Base-by-base conservation (phyloP, 2,329 filamentous ascomycete species). In the Pseudogymnoascus sp. region DNA sequence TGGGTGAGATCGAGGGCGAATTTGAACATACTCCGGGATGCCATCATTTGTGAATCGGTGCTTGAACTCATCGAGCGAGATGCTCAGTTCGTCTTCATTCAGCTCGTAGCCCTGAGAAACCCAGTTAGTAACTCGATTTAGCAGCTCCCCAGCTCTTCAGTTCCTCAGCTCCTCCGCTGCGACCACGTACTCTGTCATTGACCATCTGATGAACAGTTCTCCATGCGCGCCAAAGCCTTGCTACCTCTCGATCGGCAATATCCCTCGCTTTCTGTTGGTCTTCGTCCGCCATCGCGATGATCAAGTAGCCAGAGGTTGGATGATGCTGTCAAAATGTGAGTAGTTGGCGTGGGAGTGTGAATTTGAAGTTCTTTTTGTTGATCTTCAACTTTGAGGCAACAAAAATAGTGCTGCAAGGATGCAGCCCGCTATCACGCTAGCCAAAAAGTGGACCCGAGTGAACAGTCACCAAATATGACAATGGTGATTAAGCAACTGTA, bases 191-290 rank as follows among this genome's bases (percentile, higher is more conserved):
- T 75, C 93, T 81, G 76, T 98, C 95, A 66, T 84, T 82, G 70
- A 95, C 89, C 93, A 99, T 96, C 82, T 99, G 91, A 77, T 96
- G 91, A 59, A 92, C 87, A 7, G 95, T 99, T 77, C 87, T 87
- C 86, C 91, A 96, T 71, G 93, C 91, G 76, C 93, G 90, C 93
- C 95, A 99, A 70, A 97, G 85, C 74, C 90, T 87, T 68, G 85
- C 82, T 26, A 74, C 67, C 68, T 80, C 78, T 65, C 76, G 71
- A 50, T 77, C 72, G 16, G 74, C 73, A 60, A 74, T 71, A 65
- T 73, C 72, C 28, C 67, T 66, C 62, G 68, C 72, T 56, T 66
- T 68, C 26, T 62, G 59, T 14, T 68, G 68, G 63, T 72, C 71
- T 60, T 73, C 70, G 31, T 73, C 71, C 38, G 61, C 59, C 59